phyloP scores from a whole-genome alignment of 2,329 filamentous ascomycete genomes.

The Parastagonospora avenae region DNA sequence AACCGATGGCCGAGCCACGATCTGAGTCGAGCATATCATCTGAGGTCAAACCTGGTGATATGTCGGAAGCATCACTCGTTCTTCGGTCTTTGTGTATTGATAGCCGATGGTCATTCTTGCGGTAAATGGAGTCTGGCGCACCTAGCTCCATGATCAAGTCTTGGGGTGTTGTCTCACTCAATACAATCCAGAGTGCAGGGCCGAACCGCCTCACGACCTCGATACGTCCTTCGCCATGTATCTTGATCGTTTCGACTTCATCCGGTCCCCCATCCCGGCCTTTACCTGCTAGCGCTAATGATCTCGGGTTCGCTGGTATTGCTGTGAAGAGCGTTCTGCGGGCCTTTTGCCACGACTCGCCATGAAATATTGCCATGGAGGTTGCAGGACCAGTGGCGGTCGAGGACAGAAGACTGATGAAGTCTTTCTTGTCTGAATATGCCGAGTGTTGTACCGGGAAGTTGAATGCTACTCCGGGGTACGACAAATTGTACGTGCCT shows the following conservation, averaged over 20 bases:
- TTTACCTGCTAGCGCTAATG: conserved; percentile 67
- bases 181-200: conserved; percentile 69
- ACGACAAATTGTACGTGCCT: conserved; percentile 89
- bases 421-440: conserved; percentile 78
- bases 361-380: conserved; percentile 89
- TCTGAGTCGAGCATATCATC: conserved; percentile 41
- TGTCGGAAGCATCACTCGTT: conserved; percentile 43
- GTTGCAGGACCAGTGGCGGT: conserved; percentile 75
- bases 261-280: conserved; percentile 82
- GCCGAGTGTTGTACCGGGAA: conserved; percentile 77
- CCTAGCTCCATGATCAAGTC: conserved; percentile 89
- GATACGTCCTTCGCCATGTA: conserved; percentile 78
- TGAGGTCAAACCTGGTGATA: conserved; percentile 33
- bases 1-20: conserved; percentile 38
- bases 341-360: conserved; percentile 87
- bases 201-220: conserved; percentile 76
- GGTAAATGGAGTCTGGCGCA: conserved; percentile 90
- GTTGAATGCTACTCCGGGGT: conserved; percentile 91
- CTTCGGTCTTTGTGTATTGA: conserved; percentile 70
- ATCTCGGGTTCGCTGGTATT: conserved; percentile 73
- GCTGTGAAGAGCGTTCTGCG: conserved; percentile 78
- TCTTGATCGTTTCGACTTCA: conserved; percentile 79
- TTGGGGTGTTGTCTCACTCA: conserved; percentile 90
- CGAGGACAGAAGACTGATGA: conserved; percentile 83
- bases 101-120: conserved; percentile 86